Evolutionary conservation across 2,329 filamentous ascomycete species (phyloP).

Genomic region (Plenodomus biglobosus): DNA sequence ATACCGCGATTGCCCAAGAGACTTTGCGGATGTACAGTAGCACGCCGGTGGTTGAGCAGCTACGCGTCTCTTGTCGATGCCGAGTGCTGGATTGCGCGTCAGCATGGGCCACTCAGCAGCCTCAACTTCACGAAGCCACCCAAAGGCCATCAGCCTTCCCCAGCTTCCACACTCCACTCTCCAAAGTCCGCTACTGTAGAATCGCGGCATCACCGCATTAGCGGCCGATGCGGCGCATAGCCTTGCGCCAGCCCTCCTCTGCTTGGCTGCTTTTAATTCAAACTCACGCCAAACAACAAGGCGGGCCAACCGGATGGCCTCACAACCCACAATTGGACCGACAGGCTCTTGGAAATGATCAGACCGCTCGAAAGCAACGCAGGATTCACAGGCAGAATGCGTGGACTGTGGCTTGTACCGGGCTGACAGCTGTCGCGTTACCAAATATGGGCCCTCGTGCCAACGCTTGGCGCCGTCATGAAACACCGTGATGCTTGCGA

Average conservation of each 20-base stretch:
- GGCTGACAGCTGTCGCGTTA: background rate
- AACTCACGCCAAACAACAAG: background rate
- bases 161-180: background rate
- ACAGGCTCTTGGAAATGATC: background rate
- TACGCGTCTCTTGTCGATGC: background rate
- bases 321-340: background rate
- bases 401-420: conserved; percentile 3
- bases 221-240: background rate
- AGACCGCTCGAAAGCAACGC: background rate
- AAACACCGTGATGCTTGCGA: background rate
- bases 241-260: background rate
- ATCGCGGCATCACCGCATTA: background rate
- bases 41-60: no score
- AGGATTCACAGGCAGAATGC: background rate
- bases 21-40: no score
- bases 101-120: background rate
- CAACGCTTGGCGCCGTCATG: conserved; percentile 4
- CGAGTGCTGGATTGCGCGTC: background rate
- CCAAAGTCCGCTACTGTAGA: background rate
- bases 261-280: background rate
- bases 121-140: background rate
- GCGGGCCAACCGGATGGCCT: background rate
- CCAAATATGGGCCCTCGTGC: background rate
- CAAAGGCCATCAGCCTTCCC: background rate
- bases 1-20: background rate